Evolutionary conservation across 148 eudicot species (phyloP).

Genomic region (Chenopodium formosanum): DNA sequence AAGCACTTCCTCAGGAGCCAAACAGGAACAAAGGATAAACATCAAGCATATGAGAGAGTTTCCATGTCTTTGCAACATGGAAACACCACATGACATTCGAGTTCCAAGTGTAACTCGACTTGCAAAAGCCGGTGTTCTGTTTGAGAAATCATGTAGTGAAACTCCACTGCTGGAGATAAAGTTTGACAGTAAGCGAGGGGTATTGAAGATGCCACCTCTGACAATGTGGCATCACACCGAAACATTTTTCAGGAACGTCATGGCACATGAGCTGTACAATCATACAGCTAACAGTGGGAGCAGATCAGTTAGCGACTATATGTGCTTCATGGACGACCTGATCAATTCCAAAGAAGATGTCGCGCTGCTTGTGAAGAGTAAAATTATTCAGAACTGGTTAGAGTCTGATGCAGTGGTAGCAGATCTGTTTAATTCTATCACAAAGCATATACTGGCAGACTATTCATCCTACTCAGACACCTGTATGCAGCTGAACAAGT

Average conservation of each 20-base stretch:
- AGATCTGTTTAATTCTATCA: slow-evolving; percentile 20
- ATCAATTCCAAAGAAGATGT: slow-evolving; percentile 22
- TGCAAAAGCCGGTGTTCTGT: slow-evolving; percentile 6
- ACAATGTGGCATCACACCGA: slow-evolving; percentile 26
- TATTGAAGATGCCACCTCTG: slow-evolving; percentile 12
- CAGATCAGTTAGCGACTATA: slow-evolving; percentile 13
- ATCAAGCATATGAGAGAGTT: not conserved
- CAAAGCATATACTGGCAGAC: slow-evolving; percentile 21
- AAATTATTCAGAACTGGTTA: slow-evolving; percentile 21
- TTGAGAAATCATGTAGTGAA: not conserved
- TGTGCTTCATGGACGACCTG: slow-evolving; percentile 29
- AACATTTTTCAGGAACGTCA: slow-evolving; percentile 24
- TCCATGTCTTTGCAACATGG: slow-evolving; percentile 20
- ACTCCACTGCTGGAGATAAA: slow-evolving; percentile 7
- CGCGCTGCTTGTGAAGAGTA: not conserved
- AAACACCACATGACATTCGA: slow-evolving; percentile 1
- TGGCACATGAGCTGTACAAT: slow-evolving; percentile 22
- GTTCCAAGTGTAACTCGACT: not conserved
- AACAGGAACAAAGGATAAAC: too few relatives aligned
- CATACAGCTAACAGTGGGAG: not conserved
- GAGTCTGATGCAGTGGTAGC: slow-evolving; percentile 19
- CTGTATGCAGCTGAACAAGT: slow-evolving; percentile 9
- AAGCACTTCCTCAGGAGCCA: too few relatives aligned
- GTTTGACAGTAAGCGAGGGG: not conserved
- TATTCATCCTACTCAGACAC: slow-evolving; percentile 6